These are phyloP conservation scores for Trapa bicornis DNA, from an alignment of 345 rosid genomes.

Conservation along the genomic window DNA sequence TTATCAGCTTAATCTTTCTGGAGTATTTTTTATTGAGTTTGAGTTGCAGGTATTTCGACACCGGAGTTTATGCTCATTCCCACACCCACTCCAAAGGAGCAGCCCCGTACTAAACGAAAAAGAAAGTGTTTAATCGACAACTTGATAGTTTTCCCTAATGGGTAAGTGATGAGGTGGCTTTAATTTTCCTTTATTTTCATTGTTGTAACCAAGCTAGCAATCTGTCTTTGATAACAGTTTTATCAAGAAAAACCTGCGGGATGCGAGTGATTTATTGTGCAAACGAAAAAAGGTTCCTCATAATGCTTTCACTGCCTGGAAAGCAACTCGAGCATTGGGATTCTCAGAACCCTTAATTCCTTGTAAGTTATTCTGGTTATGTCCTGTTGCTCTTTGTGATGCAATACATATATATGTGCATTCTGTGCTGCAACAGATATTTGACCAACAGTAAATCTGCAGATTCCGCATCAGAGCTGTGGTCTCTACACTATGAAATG, in stretches of 20 bases:
- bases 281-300: conserved; percentile 36
- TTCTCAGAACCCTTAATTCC: conserved; percentile 48
- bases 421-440: background rate
- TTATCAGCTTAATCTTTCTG: background rate
- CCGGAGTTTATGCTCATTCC: conserved; percentile 34
- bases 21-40: background rate
- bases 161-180: conserved; percentile 27
- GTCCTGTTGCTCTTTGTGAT: background rate
- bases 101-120: conserved; percentile 29
- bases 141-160: conserved; percentile 39
- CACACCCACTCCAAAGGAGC: conserved; percentile 60
- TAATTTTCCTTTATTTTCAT: background rate
- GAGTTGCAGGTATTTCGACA: conserved; percentile 26
- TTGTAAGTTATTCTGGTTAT: conserved; percentile 28
- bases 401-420: background rate
- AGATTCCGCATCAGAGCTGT: conserved; percentile 46
- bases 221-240: conserved; percentile 27
- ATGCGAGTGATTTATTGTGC: conserved; percentile 47
- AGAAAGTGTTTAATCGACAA: conserved; percentile 56
- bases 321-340: conserved; percentile 22
- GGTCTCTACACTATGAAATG: conserved; percentile 24
- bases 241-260: conserved; percentile 35
- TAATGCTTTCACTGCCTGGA: conserved; percentile 32
- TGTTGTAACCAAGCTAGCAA: background rate
- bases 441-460: conserved; percentile 20